These are phyloP conservation scores for Trametes cubensis DNA, from an alignment of 768 basidiomycete genomes.

Conservation along the genomic window DNA sequence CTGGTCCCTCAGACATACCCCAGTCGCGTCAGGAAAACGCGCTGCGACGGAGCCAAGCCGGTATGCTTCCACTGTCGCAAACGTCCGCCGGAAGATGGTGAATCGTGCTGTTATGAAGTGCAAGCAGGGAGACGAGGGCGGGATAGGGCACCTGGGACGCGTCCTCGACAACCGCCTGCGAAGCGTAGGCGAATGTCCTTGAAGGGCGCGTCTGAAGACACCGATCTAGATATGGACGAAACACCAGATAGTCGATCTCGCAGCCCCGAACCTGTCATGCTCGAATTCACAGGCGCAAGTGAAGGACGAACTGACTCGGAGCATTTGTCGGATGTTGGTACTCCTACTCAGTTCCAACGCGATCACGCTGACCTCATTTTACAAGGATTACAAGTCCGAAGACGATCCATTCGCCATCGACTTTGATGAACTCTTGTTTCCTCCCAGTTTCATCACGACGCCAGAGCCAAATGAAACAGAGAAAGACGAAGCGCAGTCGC, in stretches of 20 bases:
- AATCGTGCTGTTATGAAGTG: conserved; percentile 7
- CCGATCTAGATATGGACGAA: not conserved
- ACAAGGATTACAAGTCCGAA: not conserved
- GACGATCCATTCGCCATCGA: not conserved
- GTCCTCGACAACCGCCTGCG: not conserved
- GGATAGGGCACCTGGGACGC: not conserved
- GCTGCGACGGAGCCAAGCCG: conserved; percentile 8
- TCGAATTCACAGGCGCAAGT: not conserved
- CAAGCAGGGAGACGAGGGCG: conserved; percentile 1
- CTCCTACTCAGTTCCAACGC: too few species aligned
- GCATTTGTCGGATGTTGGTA: too few species aligned
- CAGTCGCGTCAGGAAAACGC: conserved; percentile 5
- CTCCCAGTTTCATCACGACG: not conserved
- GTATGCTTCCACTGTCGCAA: conserved; percentile 11
- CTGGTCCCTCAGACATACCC: not conserved
- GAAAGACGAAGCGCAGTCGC: conserved; percentile 7
- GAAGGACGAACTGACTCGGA: not conserved
- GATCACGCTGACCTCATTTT: too few species aligned
- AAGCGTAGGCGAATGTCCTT: conserved; percentile 2
- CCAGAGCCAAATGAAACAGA: not conserved
- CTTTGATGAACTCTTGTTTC: not conserved
- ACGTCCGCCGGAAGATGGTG: not conserved
- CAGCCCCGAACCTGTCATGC: not conserved
- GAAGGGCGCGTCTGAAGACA: not conserved
- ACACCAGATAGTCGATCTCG: not conserved